These are phyloP conservation scores for Eucalyptus marginata DNA, from an alignment of 345 rosid genomes.

Conservation along the genomic window DNA sequence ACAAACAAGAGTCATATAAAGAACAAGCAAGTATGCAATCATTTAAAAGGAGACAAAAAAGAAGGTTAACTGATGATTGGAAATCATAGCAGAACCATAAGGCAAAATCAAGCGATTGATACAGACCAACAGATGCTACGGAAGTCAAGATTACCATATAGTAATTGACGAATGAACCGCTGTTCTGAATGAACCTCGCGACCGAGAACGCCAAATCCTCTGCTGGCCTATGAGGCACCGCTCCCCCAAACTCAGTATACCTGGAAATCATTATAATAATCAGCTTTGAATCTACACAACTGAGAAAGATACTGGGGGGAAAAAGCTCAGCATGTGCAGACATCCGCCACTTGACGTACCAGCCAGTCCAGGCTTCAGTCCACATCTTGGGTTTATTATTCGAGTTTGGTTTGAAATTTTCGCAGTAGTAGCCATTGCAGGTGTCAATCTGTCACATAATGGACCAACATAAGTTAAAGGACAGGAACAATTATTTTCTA, in stretches of 20 bases:
- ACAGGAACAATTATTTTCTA: background rate
- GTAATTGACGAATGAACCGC: constrained; percentile 31
- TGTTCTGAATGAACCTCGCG: constrained; percentile 27
- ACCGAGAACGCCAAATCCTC: constrained; percentile 35
- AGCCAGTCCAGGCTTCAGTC: constrained; percentile 90
- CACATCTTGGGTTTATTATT: constrained; percentile 70
- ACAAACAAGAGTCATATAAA: background rate
- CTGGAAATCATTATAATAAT: background rate
- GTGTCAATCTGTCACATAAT: constrained; percentile 42
- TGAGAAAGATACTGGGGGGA: background rate
- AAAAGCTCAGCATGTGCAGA: background rate
- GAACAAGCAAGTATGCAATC: background rate
- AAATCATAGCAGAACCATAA: no score
- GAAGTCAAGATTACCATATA: constrained; percentile 14
- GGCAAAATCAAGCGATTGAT: background rate
- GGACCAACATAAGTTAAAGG: background rate
- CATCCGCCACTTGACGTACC: constrained; percentile 7
- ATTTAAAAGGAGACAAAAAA: background rate
- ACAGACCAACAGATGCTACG: background rate
- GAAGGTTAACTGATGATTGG: background rate
- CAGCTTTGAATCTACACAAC: background rate
- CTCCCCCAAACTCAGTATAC: constrained; percentile 29
- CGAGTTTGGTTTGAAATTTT: constrained; percentile 49
- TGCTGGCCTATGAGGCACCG: constrained; percentile 30
- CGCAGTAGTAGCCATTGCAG: constrained; percentile 87